Base-by-base conservation (phyloP, 176 grass and related monocot species). In the Hordeum vulgare region DNA sequence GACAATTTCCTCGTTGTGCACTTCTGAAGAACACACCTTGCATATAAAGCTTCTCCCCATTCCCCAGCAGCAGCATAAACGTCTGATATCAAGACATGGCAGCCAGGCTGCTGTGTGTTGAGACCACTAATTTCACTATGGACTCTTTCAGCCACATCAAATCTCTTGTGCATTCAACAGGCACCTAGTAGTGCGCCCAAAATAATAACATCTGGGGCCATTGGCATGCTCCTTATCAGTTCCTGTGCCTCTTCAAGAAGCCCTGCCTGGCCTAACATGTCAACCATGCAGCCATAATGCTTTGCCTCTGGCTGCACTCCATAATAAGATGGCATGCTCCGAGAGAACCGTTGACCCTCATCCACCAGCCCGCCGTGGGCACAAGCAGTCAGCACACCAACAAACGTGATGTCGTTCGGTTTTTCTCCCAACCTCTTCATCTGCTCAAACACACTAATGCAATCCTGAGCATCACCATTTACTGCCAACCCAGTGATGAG, bases 201-300 rank as follows among this genome's bases (percentile, higher is more conserved):
- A 76, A 97, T 64, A 83, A 83, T 85, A 34, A 83, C 82, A 84
- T 97, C 81, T 2, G 84, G 94, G 13, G 81, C 80, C 77, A 91
- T 77, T 0, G 86, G 91, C 94, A 97, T 97, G 59, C 51, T 80
- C 73, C 56, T 17, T 6, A 91, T 76, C 17, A 93, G 14, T 34
- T 82, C 84, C 85, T 91, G 86, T 14, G 91, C 90, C 69, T 93
- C 94, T 70, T 93, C 94, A 65, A 97, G 71, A 74, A 97, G 70
- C 53, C 91, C 91, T 13, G 88, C 88, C 31, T 89, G 84, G 11
- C 86, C 91, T 27, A 97, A 62, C 61, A 97, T 83, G 47, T 93
- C 94, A n/a, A 97, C 89, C 84, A 97, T 89, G 86, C 94, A 97
- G 31, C 88, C 85, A 45, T 97, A 93, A 49, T 93, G 94, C 84